These are phyloP conservation scores for Ramularia endophylla DNA, from an alignment of 2,329 filamentous ascomycete genomes.

Conservation along the genomic window DNA sequence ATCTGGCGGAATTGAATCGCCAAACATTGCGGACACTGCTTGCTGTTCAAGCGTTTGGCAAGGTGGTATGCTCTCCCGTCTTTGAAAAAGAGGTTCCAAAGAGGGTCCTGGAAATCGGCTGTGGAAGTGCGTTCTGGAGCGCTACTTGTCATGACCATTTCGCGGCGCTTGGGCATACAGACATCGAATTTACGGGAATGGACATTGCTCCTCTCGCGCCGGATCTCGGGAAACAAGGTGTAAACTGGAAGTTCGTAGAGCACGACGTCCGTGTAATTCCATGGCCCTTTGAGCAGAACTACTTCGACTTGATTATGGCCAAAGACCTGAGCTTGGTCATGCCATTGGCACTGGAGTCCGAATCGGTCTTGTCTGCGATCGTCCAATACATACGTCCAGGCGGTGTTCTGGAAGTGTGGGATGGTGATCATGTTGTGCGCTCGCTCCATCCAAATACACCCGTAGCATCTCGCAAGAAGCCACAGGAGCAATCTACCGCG, in stretches of 20 bases:
- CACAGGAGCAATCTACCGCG: constrained; percentile 59
- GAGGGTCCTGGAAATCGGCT: constrained; percentile 78
- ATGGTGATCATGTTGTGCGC: constrained; percentile 76
- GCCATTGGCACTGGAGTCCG: constrained; percentile 49
- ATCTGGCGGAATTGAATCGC: constrained; percentile 79
- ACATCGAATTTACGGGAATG: constrained; percentile 73
- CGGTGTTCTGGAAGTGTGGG: constrained; percentile 82
- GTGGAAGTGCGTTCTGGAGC: constrained; percentile 85
- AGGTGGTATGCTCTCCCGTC: constrained; percentile 67
- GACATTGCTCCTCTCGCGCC: constrained; percentile 71
- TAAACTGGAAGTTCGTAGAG: constrained; percentile 84
- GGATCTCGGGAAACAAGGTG: constrained; percentile 60
- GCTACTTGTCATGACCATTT: constrained; percentile 80
- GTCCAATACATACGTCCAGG: constrained; percentile 70
- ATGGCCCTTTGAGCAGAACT: constrained; percentile 69
- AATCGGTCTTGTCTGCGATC: constrained; percentile 62
- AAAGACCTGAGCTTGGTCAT: constrained; percentile 75
- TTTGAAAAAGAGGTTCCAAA: constrained; percentile 62
- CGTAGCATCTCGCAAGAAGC: constrained; percentile 49
- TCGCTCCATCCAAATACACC: constrained; percentile 75
- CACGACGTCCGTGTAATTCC: constrained; percentile 74
- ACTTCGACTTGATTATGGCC: constrained; percentile 84
- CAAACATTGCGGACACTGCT: constrained; percentile 81
- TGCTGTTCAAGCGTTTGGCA: constrained; percentile 73
- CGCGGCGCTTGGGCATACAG: constrained; percentile 57